These are phyloP conservation scores for Lyophyllum semitale DNA, from an alignment of 768 basidiomycete genomes.

Conservation along the genomic window DNA sequence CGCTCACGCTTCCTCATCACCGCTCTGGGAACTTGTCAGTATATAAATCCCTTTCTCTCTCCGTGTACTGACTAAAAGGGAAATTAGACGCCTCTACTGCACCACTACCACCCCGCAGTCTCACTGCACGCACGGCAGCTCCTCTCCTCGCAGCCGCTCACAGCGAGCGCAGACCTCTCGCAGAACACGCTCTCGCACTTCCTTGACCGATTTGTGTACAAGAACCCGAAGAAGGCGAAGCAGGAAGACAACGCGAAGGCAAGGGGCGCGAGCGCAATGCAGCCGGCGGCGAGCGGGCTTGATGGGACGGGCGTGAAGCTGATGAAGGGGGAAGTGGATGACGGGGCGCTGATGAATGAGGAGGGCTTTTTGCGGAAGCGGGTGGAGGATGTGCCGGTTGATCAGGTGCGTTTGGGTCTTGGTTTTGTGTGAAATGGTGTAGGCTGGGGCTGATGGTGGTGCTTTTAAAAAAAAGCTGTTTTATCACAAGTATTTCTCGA, in stretches of 20 bases:
- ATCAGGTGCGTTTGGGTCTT: constrained; percentile 59
- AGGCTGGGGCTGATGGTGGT: background rate
- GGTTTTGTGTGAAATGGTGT: background rate
- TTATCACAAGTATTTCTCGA: constrained; percentile 87
- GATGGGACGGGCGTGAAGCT: constrained; percentile 73
- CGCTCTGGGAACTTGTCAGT: constrained; percentile 90
- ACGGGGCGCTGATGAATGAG: constrained; percentile 64
- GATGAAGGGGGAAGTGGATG: constrained; percentile 54
- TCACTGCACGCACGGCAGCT: constrained; percentile 86
- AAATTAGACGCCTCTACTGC: constrained; percentile 68
- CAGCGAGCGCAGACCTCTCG: constrained; percentile 84
- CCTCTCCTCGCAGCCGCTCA: constrained; percentile 68
- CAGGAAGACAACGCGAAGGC: constrained; percentile 37
- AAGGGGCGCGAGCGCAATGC: constrained; percentile 92
- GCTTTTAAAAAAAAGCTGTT: constrained; percentile 68
- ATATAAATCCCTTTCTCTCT: background rate
- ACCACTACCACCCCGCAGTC: constrained; percentile 91
- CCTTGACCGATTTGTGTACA: constrained; percentile 96
- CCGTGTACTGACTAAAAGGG: no score
- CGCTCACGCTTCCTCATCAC: constrained; percentile 75
- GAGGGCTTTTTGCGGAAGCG: constrained; percentile 71
- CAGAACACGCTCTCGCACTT: constrained; percentile 94
- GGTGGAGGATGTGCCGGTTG: constrained; percentile 76
- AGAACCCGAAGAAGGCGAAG: constrained; percentile 82
- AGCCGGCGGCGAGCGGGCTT: constrained; percentile 76